phyloP scores from a whole-genome alignment of 1,284 basidiomycete genomes.

The Anthracocystis setariae region DNA sequence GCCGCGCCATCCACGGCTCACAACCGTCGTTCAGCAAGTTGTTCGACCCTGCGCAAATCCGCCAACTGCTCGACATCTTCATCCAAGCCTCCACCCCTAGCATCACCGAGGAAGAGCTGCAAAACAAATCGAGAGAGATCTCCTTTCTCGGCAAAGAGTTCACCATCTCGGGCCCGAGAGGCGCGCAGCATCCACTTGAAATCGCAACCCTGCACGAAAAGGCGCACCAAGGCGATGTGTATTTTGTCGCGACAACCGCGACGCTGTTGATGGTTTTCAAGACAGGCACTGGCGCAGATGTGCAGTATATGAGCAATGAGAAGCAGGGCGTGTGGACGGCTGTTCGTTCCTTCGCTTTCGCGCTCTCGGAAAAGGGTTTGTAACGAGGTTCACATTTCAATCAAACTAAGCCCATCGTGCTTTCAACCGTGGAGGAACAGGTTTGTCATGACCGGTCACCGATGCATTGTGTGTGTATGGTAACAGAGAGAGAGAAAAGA shows the following conservation, averaged over 20 bases:
- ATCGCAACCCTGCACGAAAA: conserved; percentile 33
- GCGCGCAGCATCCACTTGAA: conserved; percentile 38
- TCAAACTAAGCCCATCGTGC: too few species aligned
- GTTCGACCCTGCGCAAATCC: conserved; percentile 14
- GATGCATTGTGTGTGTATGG: background rate
- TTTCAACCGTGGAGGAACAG: too few species aligned
- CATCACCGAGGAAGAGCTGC: conserved; percentile 19
- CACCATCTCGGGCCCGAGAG: conserved; percentile 31
- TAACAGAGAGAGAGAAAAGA: background rate
- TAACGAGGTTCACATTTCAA: conserved; percentile 2
- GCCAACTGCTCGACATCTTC: conserved; percentile 38
- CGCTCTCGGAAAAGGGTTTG: conserved; percentile 40
- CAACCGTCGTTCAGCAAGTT: conserved; percentile 28
- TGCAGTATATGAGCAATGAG: conserved; percentile 24
- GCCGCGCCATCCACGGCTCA: conserved; percentile 25
- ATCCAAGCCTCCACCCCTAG: conserved; percentile 27
- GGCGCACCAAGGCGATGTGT: conserved; percentile 15
- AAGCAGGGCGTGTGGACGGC: conserved; percentile 46
- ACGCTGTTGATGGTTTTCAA: conserved; percentile 41
- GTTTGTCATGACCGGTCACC: too few species aligned
- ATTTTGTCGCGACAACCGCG: conserved; percentile 35
- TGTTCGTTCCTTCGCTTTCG: conserved; percentile 28
- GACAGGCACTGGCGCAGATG: conserved; percentile 27
- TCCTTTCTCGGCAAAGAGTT: conserved; percentile 19
- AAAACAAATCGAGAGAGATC: conserved; percentile 10